Conservation (phyloP, 192 early-diverging fungal genomes). For the Dissophora globulifera region DNA sequence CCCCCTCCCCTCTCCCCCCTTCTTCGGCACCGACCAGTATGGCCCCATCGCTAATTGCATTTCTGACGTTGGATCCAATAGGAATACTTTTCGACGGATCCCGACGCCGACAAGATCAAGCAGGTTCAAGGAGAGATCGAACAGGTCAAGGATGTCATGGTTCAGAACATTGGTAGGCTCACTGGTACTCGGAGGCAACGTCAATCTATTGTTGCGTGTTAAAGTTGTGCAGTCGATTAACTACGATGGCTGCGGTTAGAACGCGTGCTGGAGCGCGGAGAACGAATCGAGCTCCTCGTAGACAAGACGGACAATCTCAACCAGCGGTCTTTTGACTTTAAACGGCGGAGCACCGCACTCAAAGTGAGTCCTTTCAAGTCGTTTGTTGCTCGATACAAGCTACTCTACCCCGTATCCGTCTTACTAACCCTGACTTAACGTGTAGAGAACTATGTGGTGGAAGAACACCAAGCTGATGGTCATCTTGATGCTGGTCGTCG, state of each 20-base stretch:
- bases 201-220: too few species aligned
- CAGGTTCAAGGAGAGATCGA: conserved; percentile 92
- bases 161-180: conserved; percentile 85
- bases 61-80: conserved; percentile 17
- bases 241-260: conserved; percentile 62
- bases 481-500: conserved; percentile 66
- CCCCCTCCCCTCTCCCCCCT: too few species aligned
- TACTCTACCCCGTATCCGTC: not conserved
- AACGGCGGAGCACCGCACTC: conserved; percentile 84
- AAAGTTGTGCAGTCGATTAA: too few species aligned
- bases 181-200: conserved; percentile 83
- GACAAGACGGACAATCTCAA: conserved; percentile 91
- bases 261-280: conserved; percentile 86
- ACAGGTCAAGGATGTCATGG: conserved; percentile 95
- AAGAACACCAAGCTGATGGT: conserved; percentile 89
- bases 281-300: conserved; percentile 88
- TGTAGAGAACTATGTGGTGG: conserved; percentile 88
- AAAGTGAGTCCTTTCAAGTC: conserved; percentile 53
- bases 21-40: too few species aligned
- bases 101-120: conserved; percentile 76
- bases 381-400: too few species aligned
- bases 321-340: conserved; percentile 89
- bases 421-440: not conserved
- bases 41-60: not conserved
- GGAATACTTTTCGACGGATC: conserved; percentile 78